These are phyloP conservation scores for Starmerella vaccinii DNA, from an alignment of 805 yeast genomes.

Conservation along the genomic window DNA sequence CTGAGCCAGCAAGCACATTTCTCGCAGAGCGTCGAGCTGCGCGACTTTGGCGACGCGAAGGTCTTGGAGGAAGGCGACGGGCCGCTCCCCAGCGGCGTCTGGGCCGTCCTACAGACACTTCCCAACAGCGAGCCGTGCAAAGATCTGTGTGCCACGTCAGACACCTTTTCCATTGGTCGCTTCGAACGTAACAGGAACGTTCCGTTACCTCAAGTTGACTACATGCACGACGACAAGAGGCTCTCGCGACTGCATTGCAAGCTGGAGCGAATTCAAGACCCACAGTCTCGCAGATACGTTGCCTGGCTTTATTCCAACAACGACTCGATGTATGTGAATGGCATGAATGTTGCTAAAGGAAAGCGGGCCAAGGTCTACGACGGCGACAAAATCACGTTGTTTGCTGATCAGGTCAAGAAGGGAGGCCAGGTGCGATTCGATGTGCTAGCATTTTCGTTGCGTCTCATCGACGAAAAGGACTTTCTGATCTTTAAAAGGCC, in stretches of 20 bases:
- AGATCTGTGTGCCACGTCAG: slow-evolving; percentile 53
- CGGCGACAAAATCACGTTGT: slow-evolving; percentile 57
- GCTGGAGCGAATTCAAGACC: slow-evolving; percentile 33
- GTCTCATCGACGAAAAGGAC: slow-evolving; percentile 1
- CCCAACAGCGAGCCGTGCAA: slow-evolving; percentile 38
- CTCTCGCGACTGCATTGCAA: slow-evolving; percentile 79
- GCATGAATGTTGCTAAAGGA: slow-evolving; percentile 48
- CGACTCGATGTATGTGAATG: slow-evolving; percentile 52
- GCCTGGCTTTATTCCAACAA: slow-evolving; percentile 76
- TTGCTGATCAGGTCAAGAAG: slow-evolving; percentile 42
- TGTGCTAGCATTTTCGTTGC: slow-evolving; percentile 14
- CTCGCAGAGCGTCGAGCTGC: slow-evolving; percentile 21
- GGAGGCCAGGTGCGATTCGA: slow-evolving; percentile 32
- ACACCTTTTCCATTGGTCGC: slow-evolving; percentile 66
- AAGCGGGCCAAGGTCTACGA: slow-evolving; percentile 47
- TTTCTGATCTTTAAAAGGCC: slow-evolving; percentile 13
- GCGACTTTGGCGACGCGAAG: slow-evolving; percentile 23
- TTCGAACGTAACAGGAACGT: slow-evolving; percentile 5
- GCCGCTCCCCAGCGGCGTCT: slow-evolving; percentile 45
- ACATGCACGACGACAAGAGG: slow-evolving; percentile 56
- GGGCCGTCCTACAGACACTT: slow-evolving; percentile 49
- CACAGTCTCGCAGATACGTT: slow-evolving; percentile 41
- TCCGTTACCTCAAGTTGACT: slow-evolving; percentile 35
- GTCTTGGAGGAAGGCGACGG: slow-evolving; percentile 8
- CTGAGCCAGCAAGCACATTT: slow-evolving; percentile 17